These are phyloP conservation scores for Dactylellina leptospora DNA, from an alignment of 2,329 filamentous ascomycete species.

Conservation along the genomic window DNA sequence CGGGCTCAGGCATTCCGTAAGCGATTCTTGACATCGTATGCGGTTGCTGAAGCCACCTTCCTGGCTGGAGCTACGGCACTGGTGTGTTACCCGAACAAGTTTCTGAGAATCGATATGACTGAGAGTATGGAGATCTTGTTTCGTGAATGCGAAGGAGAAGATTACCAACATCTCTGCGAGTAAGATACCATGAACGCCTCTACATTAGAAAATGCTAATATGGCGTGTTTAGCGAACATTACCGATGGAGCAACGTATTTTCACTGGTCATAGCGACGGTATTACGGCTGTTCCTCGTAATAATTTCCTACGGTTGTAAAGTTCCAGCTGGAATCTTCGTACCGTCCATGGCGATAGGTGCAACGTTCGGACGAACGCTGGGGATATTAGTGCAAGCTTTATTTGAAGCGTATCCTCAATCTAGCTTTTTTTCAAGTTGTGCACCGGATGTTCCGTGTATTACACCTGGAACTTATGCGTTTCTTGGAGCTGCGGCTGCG, in stretches of 20 bases:
- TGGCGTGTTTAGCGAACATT: constrained; percentile 62
- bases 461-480: constrained; percentile 95
- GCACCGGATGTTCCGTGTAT: constrained; percentile 93
- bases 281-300: constrained; percentile 82
- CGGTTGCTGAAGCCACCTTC: constrained; percentile 84
- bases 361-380: constrained; percentile 90
- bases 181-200: constrained; percentile 59
- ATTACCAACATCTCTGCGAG: constrained; percentile 90
- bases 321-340: constrained; percentile 98
- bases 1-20: constrained; percentile 91
- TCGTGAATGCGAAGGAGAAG: constrained; percentile 85
- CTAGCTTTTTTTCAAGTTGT: constrained; percentile 86
- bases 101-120: constrained; percentile 96
- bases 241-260: constrained; percentile 78
- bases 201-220: neutral
- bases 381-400: constrained; percentile 92
- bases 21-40: constrained; percentile 84
- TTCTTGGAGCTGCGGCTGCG: constrained; percentile 88
- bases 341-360: constrained; percentile 95
- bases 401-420: constrained; percentile 82
- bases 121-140: constrained; percentile 99
- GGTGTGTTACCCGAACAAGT: constrained; percentile 96
- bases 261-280: constrained; percentile 82
- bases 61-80: constrained; percentile 84
- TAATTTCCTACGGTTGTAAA: constrained; percentile 97